phyloP scores from a whole-genome alignment of 352 stramenopile genomes.

The Phytopythium ostracodes region DNA sequence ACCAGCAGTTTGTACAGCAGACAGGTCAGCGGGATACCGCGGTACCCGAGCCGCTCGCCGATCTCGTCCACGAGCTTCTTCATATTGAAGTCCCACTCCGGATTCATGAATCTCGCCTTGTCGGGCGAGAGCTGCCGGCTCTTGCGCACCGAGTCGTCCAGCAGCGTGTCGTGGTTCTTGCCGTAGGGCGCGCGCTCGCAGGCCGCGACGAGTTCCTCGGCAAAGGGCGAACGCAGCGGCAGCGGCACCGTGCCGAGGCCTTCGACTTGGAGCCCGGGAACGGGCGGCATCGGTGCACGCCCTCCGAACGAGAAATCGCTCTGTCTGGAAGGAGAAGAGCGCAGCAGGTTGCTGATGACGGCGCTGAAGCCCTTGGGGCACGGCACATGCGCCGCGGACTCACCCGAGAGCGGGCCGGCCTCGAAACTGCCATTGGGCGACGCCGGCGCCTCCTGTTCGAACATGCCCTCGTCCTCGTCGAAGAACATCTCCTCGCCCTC shows the following conservation, averaged over 20 bases:
- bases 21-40: conserved; percentile 9
- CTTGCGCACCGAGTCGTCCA: conserved; percentile 12
- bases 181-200: conserved; percentile 8
- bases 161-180: conserved; percentile 4
- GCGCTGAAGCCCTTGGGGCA: background rate
- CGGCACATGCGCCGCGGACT: background rate
- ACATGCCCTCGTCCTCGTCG: conserved; percentile 2
- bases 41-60: conserved; percentile 10
- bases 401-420: conserved; percentile 5
- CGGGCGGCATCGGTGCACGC: conserved; percentile 8
- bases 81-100: conserved; percentile 10
- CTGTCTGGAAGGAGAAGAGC: background rate
- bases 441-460: conserved; percentile 4
- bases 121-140: conserved; percentile 11
- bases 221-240: conserved; percentile 9
- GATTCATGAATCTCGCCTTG: conserved; percentile 14
- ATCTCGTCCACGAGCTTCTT: conserved; percentile 6
- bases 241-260: conserved; percentile 10
- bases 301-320: conserved; percentile 16
- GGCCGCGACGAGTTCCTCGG: conserved; percentile 6
- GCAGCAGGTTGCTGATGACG: conserved; percentile 14
- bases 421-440: conserved; percentile 1
- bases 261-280: conserved; percentile 10
- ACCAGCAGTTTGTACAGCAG: conserved; percentile 40
- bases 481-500: conserved; percentile 5